A percentile compares a stretch with the other conserved stretches of the same genome.
phyloP scores from a whole-genome alignment of 441 rosid species.

The Populus hybrid region DNA sequence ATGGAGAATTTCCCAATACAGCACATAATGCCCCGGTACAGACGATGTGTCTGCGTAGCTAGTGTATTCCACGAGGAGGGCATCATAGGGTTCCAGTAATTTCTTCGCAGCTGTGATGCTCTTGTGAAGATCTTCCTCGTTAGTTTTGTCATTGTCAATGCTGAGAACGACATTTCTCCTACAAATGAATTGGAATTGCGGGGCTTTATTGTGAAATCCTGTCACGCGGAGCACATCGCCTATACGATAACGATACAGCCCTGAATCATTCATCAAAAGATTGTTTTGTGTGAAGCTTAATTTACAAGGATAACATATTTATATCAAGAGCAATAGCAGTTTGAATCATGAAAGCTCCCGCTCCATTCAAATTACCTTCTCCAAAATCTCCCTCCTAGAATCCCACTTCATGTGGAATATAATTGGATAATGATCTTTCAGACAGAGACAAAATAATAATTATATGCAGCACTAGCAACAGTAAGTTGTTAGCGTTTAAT shows the following conservation, averaged over 20 bases:
- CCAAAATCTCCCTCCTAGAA: background rate
- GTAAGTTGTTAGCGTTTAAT: too few species aligned
- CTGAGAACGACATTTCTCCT: slow-evolving; percentile 89
- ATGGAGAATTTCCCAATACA: slow-evolving; percentile 75
- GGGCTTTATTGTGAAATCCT: slow-evolving; percentile 76
- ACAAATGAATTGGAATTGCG: slow-evolving; percentile 87
- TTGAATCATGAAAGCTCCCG: background rate
- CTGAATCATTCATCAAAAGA: slow-evolving; percentile 29
- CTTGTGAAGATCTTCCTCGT: slow-evolving; percentile 86
- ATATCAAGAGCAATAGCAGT: background rate
- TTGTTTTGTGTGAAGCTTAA: background rate
- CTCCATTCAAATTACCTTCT: background rate
- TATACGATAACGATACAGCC: slow-evolving; percentile 66
- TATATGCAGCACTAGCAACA: background rate
- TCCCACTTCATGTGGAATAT: background rate
- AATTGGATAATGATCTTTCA: background rate
- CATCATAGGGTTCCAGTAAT: slow-evolving; percentile 51
- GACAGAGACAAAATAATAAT: background rate
- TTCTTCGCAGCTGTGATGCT: slow-evolving; percentile 66
- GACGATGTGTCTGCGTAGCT: slow-evolving; percentile 79
- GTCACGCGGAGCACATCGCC: slow-evolving; percentile 91
- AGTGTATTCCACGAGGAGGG: slow-evolving; percentile 76
- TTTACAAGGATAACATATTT: too few species aligned
- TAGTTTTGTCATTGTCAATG: slow-evolving; percentile 86
- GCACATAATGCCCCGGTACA: slow-evolving; percentile 82